Percentiles rank a stretch among this genome's conserved stretches.
These are phyloP conservation scores for Cercospora beticola DNA, from an alignment of 2,329 filamentous ascomycete genomes.

Conservation along the genomic window DNA sequence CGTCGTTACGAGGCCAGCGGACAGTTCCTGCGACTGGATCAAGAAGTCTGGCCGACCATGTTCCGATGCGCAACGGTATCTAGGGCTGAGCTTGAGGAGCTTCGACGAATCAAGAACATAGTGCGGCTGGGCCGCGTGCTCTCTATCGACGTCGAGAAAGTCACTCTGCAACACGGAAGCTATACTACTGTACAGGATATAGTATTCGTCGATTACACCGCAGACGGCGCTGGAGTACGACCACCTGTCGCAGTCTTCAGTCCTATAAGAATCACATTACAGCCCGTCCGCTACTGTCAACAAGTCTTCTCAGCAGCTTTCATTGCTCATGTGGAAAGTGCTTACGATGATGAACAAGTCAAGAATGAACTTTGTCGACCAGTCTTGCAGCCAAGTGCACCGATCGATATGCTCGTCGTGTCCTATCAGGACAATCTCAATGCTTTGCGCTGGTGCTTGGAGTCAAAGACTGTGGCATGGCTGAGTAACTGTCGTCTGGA, in stretches of 20 bases:
- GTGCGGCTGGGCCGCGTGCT: slow-evolving; percentile 20
- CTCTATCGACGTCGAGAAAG: slow-evolving; percentile 8
- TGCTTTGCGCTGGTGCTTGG: slow-evolving; percentile 12
- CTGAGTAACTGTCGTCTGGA: slow-evolving; percentile 18
- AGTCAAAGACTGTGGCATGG: slow-evolving; percentile 18
- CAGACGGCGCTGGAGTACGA: slow-evolving; percentile 16
- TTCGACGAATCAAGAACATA: slow-evolving; percentile 19
- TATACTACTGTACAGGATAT: slow-evolving; percentile 14
- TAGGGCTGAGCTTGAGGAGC: slow-evolving; percentile 18
- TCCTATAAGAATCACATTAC: slow-evolving; percentile 19
- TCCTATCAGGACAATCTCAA: slow-evolving; percentile 12
- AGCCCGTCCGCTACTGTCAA: slow-evolving; percentile 26
- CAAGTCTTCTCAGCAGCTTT: slow-evolving; percentile 27
- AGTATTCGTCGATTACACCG: slow-evolving; percentile 25
- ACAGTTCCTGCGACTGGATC: slow-evolving; percentile 8
- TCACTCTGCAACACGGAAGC: slow-evolving; percentile 15
- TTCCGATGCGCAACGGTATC: slow-evolving; percentile 25
- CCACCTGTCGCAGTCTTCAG: slow-evolving; percentile 18
- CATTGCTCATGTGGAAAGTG: slow-evolving; percentile 24
- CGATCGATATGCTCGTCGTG: slow-evolving; percentile 14
- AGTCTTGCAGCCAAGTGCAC: slow-evolving; percentile 19
- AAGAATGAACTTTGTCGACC: slow-evolving; percentile 22
- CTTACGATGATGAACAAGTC: slow-evolving; percentile 12
- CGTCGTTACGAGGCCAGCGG: slow-evolving; percentile 6
- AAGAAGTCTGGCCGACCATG: slow-evolving; percentile 19